Evolutionary conservation across 129 eudicot genomes (phyloP), one percentile per base, ranked within the genome.

Genomic region (Scalesia atractyloides): DNA sequence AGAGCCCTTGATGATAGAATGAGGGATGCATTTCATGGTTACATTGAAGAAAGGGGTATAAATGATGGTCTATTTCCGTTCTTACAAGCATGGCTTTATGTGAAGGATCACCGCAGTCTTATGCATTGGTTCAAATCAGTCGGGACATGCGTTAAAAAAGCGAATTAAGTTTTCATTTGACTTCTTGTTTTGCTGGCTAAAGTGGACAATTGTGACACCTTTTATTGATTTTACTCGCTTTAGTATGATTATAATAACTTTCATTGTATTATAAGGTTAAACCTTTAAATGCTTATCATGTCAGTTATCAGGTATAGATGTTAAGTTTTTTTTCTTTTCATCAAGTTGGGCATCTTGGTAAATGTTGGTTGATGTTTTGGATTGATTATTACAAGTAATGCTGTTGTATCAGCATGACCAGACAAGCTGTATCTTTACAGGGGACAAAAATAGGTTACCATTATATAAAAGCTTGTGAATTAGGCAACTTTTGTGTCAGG

Each of bases 61-160:
- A 83, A 79, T 61, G 97, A 90, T 70, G 80, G 68, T 67, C 88
- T 94, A 30, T 94, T 94, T 52, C 96, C 96, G 37, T 94, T 90
- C 73, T 83, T 94, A 71, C 98, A 88, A 86, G 97, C 97, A 54
- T 94, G 98, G 98, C 96, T 94, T 51, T 94, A 94, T 34, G 97
- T 94, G 62, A 94, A 94, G 82, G 97, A 94, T 77, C 98, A 88
- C 54, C 80, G 86, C 43, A 76, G 83, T 84, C 97, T 94, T 78
- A 62, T 88, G 89, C 89, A 79, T 20, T 94, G 97, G 96, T 94
- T 87, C 81, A 90, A 86, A 80, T 66, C 93, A 15, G 82, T 90
- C 12, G 97, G 93, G 54, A 59, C 73, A n/a, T 79, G 83, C 44
- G 82, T 93, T 64, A 76, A 74, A 33, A 81, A 76, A 4, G 71